Base-by-base conservation (phyloP, 2,329 filamentous ascomycete species). In the Exophiala sp. region DNA sequence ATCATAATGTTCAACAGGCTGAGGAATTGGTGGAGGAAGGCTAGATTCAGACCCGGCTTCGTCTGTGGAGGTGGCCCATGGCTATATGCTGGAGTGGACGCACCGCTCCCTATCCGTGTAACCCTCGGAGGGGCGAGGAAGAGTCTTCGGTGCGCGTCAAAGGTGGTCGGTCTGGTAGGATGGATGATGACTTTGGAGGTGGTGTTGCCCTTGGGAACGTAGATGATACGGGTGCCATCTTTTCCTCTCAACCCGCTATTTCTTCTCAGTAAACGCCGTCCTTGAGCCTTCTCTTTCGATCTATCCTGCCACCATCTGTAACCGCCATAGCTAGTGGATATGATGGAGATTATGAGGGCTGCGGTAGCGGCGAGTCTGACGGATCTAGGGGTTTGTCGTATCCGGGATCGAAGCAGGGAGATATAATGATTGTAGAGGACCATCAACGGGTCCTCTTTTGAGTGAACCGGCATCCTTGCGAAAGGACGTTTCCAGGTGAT, bases 1-100 rank as follows among this genome's bases (percentile, higher is more conserved):
- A 99, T 88, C 90, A 97, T 95, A 67, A 99, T 97, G 72, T 91
- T 96, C 75, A 97, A 84, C 50, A 99, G 75, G 66, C 92, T 96
- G 47, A 97, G 79, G 65, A 99, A 97, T 72, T 99, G 94, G 69
- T 99, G 94, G 49, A 99, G 72, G 66, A 99, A 99, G 9, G 94
- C 94, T 54, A 99, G 79, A 68, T 99, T 99, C 36, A 99, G 75
- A 0, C 94, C 94, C 0, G 94, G 91, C 70, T 96, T 97, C 2
- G 91, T 92, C 69, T 95, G 89, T 8, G 89, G 82, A 2, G 91
- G 89, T 12, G 94, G 94, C 10, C 62, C 62, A 5, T 43, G 41
- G 14, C 21, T 24, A 10, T 95, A 89, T 40, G 83, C 80, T 34
- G 78, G 74, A 41, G 75, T 78, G 4, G 71, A 66, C 16, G 81